Evolutionary conservation across 2,329 filamentous ascomycete genomes (phyloP).

Genomic region (Stachybotrys echinatus): DNA sequence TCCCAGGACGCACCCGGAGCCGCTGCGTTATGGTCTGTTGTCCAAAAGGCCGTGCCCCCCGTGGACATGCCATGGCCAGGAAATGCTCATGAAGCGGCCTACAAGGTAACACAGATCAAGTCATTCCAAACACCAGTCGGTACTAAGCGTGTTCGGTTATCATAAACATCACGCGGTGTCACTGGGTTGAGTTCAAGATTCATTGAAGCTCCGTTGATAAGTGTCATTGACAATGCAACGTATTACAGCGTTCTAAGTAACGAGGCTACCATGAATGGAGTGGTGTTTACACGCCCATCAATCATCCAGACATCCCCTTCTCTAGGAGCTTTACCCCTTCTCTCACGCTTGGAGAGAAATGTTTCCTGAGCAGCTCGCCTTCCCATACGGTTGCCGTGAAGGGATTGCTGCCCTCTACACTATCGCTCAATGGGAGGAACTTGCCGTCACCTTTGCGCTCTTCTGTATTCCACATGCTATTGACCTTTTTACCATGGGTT

Average conservation of each 20-base stretch:
- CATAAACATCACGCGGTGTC: background rate
- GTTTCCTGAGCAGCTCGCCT: conserved; percentile 75
- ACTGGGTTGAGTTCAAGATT: too few species aligned
- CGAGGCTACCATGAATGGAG: too few species aligned
- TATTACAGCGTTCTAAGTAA: too few species aligned
- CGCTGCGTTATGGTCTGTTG: conserved; percentile 50
- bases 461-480: conserved; percentile 88
- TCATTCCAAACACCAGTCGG: conserved; percentile 29
- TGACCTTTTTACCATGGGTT: conserved; percentile 76
- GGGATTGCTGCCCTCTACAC: conserved; percentile 82
- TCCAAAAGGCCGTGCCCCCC: conserved; percentile 43
- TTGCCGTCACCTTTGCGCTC: conserved; percentile 87
- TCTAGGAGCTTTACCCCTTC: conserved; percentile 68
- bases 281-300: too few species aligned
- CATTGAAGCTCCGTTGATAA: too few species aligned
- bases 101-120: conserved; percentile 27
- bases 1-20: conserved; percentile 50
- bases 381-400: conserved; percentile 92
- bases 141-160: conserved; percentile 16
- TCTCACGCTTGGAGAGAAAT: conserved; percentile 82
- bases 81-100: conserved; percentile 13
- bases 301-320: conserved; percentile 48
- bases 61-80: conserved; percentile 51
- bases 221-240: too few species aligned
- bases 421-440: conserved; percentile 67